Evolutionary conservation across 768 basidiomycete genomes (phyloP).

Genomic region (Mycena polygramma): DNA sequence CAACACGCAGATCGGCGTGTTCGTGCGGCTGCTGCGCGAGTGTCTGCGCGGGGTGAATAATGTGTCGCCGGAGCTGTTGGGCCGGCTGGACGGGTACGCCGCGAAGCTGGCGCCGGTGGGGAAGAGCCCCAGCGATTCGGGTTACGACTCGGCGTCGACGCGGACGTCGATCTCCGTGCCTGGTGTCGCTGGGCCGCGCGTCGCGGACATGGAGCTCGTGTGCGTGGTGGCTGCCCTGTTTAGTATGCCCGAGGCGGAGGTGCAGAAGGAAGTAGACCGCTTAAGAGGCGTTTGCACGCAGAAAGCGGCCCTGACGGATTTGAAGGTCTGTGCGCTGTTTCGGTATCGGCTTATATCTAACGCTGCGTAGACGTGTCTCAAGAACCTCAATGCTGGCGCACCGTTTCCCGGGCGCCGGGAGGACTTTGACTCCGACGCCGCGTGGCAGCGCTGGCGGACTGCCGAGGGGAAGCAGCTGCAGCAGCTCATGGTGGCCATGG

Average conservation of each 20-base stretch:
- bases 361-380: slow-evolving; percentile 80
- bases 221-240: slow-evolving; percentile 78
- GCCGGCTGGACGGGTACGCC: slow-evolving; percentile 87
- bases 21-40: slow-evolving; percentile 90
- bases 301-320: slow-evolving; percentile 88
- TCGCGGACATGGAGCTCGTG: slow-evolving; percentile 86
- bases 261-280: slow-evolving; percentile 81
- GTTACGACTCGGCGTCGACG: slow-evolving; percentile 76
- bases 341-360: slow-evolving; percentile 19
- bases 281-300: slow-evolving; percentile 77
- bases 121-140: slow-evolving; percentile 70
- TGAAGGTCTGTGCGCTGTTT: slow-evolving; percentile 70
- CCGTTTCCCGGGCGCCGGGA: slow-evolving; percentile 88
- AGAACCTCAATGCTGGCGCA: slow-evolving; percentile 88
- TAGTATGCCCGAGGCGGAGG: slow-evolving; percentile 74
- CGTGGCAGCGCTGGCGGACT: slow-evolving; percentile 87
- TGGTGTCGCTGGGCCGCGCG: slow-evolving; percentile 52
- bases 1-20: slow-evolving; percentile 91
- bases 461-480: slow-evolving; percentile 89
- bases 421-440: slow-evolving; percentile 87
- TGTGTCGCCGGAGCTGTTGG: slow-evolving; percentile 86
- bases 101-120: slow-evolving; percentile 77
- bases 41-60: slow-evolving; percentile 79
- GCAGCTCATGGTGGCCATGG: slow-evolving; percentile 89
- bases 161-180: slow-evolving; percentile 57